Percentiles rank a stretch among this genome's conserved stretches.
phyloP scores from a whole-genome alignment of 2,329 filamentous ascomycete species.

The Rachicladosporium sp. region DNA sequence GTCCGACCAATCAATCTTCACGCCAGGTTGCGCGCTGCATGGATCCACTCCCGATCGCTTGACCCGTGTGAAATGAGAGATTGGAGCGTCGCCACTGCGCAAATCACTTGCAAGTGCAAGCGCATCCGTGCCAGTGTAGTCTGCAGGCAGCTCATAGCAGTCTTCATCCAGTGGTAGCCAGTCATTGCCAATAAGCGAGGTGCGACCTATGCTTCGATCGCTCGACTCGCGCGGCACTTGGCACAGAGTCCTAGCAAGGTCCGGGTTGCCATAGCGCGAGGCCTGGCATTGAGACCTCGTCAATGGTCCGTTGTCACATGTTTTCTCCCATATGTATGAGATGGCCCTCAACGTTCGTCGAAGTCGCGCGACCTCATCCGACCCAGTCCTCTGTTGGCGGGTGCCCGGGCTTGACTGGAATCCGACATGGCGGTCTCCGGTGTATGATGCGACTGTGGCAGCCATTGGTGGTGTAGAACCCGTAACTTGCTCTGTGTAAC shows the following conservation, averaged over 20 bases:
- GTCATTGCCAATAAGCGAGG: no score
- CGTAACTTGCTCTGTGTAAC: constrained; percentile 12
- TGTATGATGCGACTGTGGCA: constrained; percentile 30
- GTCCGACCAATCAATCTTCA: constrained; percentile 29
- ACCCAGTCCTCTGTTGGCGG: constrained; percentile 33
- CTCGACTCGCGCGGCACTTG: no score
- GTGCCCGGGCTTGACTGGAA: constrained; percentile 30
- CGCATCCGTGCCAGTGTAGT: constrained; percentile 32
- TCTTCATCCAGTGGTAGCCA: no score
- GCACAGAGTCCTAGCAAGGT: background rate
- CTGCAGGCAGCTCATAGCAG: constrained; percentile 4
- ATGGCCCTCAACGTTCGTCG: constrained; percentile 7
- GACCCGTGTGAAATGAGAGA: no score
- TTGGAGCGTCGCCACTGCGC: constrained; percentile 17
- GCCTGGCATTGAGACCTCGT: constrained; percentile 18
- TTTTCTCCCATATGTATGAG: constrained; percentile 16
- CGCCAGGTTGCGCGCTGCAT: no score
- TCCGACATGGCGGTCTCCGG: constrained; percentile 28
- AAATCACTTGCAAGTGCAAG: constrained; percentile 24
- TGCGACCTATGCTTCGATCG: no score
- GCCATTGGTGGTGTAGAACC: constrained; percentile 30
- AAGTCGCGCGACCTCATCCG: constrained; percentile 26
- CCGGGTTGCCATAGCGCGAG: constrained; percentile 17
- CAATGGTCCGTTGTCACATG: constrained; percentile 10
- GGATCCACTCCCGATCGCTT: background rate